Evolutionary conservation across 805 yeast genomes (phyloP), one percentile per base, ranked within the genome.

Genomic region (Candida takata): DNA sequence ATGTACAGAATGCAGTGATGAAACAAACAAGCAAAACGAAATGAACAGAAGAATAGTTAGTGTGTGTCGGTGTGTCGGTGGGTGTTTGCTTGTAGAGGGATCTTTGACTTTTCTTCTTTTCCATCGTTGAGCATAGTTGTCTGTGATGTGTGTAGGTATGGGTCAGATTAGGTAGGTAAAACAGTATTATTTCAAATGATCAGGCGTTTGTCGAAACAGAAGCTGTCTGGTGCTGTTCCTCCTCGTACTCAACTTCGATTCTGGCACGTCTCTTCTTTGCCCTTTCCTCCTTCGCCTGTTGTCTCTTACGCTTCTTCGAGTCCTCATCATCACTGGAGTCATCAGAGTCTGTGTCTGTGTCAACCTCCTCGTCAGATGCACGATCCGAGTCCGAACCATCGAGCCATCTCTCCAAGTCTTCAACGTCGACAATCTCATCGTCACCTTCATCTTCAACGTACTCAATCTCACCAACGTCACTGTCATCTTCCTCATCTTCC

Each of bases 341-440:
- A 4, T 60, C 66, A 34, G 58, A 60, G 18, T 42, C 46, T 17
- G 51, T 43, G 40, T 66, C 52, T 42, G 51, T 51, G n/a, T n/a
- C n/a, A 24, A 51, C 48, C 10, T 52, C 56, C 9, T 49, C 49
- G 47, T 57, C 30, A 45, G 55, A 27, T 55, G 62, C 43, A 6
- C 50, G 53, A 25, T 62, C 77, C 27, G 68, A 58, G 31, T 57
- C 69, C 38, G 60, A 54, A 23, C 74, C 80, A 30, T 60, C 84
- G 35, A 83, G 65, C 97, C 97, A 90, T 60, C 76, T 79, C 61
- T 88, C 92, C 46, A 88, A 66, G 51, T 90, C 96, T 64, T 88
- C 97, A 65, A 90, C 74, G 55, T 92, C 97, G 18, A 86, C 95
- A 47, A 86, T 87, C 41, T 82, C 95, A 16, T 84, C 94, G 12